Evolutionary conservation across 2,329 filamentous ascomycete species (phyloP), one percentile per base, ranked within the genome.

Genomic region (Trematosphaeria pertusa): DNA sequence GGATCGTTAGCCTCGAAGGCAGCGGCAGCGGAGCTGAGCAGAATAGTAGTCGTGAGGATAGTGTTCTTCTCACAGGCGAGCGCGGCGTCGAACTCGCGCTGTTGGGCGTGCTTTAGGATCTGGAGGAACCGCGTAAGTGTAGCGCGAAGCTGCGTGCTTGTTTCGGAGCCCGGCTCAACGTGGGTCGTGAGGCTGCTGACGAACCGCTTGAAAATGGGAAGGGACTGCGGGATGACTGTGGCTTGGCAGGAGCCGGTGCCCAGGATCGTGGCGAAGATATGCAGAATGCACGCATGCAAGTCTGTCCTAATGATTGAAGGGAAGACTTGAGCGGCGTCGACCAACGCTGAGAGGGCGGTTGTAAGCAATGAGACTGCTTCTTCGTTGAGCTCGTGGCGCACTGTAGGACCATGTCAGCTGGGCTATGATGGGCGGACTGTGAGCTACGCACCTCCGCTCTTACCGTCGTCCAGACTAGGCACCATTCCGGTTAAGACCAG

Each of bases 261-360:
- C 10, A 99, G 82, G 46, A 96, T 94, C 0, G 91, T 96, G 43
- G 90, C 88, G 67, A 97, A 97, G 44, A 97, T 96, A 75, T 99
- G 92, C 38, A 99, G 83, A 58, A 97, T 96, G 65, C 93, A 97
- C 30, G 94, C 93, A 66, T 97, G 91, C 5, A 99, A 81, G 69
- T 99, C 94, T 8, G 91, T 93, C 67, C 94, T 94, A 77, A 99
- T 99, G 61, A 99, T 92, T 2, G 89, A 86, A 0, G 95, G 95
- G 73, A 99, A 99, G 12, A 97, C 91, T 52, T 95, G 90, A 5
- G 94, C 92, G 1, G 94, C 92, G 65, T 97, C 91, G 3, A 97
- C 94, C 1, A 99, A 83, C 1, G 94, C 90, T 49, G 92, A 88
- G 1, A 99, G 80, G 0, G 91, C 87, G 2, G 88, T 85, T 18